phyloP scores from a whole-genome alignment of 179 eudicot genomes.

The Pouteria campechiana region DNA sequence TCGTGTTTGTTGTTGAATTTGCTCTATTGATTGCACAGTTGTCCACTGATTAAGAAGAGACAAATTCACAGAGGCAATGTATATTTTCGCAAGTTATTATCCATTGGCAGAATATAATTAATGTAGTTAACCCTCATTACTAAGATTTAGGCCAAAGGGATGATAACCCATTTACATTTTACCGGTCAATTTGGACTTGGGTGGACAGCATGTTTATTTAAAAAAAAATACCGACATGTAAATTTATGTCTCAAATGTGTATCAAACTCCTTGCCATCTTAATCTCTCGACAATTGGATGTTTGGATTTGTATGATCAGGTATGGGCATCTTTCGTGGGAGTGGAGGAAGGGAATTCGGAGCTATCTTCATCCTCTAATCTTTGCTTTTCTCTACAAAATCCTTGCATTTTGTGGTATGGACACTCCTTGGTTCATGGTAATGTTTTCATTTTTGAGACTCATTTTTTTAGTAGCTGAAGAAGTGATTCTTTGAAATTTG shows the following conservation, averaged over 20 bases:
- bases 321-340: conserved; percentile 99
- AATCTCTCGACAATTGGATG: background rate
- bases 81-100: too few relatives aligned
- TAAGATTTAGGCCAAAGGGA: too few relatives aligned
- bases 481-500: too few relatives aligned
- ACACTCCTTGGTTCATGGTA: conserved; percentile 82
- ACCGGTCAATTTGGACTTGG: too few relatives aligned
- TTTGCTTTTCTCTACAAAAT: conserved; percentile 77
- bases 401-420: conserved; percentile 60
- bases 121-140: too few relatives aligned
- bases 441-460: background rate
- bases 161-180: too few relatives aligned
- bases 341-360: conserved; percentile 79
- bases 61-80: too few relatives aligned
- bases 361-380: conserved; percentile 82
- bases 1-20: too few relatives aligned
- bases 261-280: background rate
- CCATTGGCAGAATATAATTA: too few relatives aligned
- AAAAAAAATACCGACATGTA: background rate
- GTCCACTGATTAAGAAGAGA: too few relatives aligned
- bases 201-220: too few relatives aligned
- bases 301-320: conserved; percentile 25
- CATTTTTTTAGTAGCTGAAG: background rate
- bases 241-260: background rate
- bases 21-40: too few relatives aligned